Evolutionary conservation across 768 basidiomycete species (phyloP).

Genomic region (Leccinum broughii): DNA sequence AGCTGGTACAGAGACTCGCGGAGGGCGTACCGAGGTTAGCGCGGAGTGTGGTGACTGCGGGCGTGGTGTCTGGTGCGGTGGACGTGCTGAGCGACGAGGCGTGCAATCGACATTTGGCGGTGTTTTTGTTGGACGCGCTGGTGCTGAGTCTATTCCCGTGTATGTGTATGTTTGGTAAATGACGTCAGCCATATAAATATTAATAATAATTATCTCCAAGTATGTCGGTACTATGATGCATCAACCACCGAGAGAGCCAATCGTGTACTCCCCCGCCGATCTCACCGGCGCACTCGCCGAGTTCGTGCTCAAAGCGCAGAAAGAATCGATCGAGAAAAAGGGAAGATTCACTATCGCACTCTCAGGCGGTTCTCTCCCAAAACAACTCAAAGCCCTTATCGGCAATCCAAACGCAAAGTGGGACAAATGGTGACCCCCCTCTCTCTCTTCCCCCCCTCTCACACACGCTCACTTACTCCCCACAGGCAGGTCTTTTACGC

Average conservation of each 20-base stretch:
- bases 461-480: constrained; percentile 7
- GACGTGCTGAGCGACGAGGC: constrained; percentile 44
- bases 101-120: constrained; percentile 79
- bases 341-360: constrained; percentile 91
- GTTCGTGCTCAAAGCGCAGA: constrained; percentile 87
- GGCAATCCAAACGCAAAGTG: constrained; percentile 70
- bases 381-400: constrained; percentile 73
- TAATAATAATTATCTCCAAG: neutral
- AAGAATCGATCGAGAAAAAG: constrained; percentile 84
- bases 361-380: constrained; percentile 91
- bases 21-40: constrained; percentile 40
- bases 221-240: constrained; percentile 33
- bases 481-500: constrained; percentile 95
- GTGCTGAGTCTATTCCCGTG: constrained; percentile 75
- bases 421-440: constrained; percentile 82
- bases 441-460: neutral
- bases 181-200: constrained; percentile 16
- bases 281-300: constrained; percentile 70
- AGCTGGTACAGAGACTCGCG: constrained; percentile 40
- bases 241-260: constrained; percentile 61
- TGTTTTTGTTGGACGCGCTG: constrained; percentile 72
- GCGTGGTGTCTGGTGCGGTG: constrained; percentile 30
- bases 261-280: constrained; percentile 56
- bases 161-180: constrained; percentile 4
- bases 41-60: constrained; percentile 39